Conservation (phyloP, 306 rosid genomes). For the Oemleria cerasiformis region DNA sequence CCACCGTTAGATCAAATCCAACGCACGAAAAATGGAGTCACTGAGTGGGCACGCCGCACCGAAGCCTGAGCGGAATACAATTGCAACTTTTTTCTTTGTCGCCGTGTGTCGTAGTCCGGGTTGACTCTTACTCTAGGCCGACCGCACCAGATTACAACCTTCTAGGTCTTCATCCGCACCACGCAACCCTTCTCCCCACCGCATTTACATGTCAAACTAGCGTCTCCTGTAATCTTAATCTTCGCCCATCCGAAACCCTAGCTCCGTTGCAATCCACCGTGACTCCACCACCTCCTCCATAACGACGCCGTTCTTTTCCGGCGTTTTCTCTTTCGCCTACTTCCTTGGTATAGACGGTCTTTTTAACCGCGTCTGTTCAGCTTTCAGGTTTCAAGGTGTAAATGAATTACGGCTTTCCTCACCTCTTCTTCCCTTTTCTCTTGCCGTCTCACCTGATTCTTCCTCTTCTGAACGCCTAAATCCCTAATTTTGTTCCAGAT, state of each 20-base stretch:
- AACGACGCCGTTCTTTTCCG: not conserved
- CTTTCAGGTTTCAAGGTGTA: not conserved
- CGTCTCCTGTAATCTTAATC: not conserved
- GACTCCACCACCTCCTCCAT: not conserved
- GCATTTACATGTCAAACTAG: not conserved
- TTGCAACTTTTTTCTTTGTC: not conserved
- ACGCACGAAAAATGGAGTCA: no score
- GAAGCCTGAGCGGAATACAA: no score
- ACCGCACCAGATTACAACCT: not conserved
- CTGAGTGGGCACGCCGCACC: no score
- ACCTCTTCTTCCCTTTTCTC: not conserved
- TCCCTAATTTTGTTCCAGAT: not conserved
- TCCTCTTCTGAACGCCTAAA: not conserved
- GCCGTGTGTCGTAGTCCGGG: not conserved
- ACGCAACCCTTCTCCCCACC: not conserved
- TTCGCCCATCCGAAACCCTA: conserved; percentile 6
- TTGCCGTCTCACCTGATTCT: not conserved
- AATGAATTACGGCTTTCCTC: not conserved
- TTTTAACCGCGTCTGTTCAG: not conserved
- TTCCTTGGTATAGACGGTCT: not conserved
- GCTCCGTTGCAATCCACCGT: not conserved
- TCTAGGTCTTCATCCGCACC: conserved; percentile 8
- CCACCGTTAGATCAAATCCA: no score
- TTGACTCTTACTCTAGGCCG: not conserved
- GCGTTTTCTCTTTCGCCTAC: not conserved